Conservation (phyloP, 208 protist species). For the Trypanosoma melophagium region DNA sequence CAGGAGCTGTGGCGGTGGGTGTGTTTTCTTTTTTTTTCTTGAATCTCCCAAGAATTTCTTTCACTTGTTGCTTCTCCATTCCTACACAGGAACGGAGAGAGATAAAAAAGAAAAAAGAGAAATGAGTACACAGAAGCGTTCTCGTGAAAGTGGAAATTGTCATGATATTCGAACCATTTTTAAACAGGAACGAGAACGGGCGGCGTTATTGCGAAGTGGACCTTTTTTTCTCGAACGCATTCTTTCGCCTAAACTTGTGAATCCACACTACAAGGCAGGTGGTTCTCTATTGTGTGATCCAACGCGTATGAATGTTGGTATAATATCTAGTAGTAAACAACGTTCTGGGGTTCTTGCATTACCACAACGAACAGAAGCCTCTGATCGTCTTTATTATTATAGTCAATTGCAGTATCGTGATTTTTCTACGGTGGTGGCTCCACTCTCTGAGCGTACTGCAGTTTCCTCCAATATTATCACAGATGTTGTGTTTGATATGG, state of each 20-base stretch:
- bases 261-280: not conserved
- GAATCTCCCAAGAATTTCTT: no score
- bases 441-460: not conserved
- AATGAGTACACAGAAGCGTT: slow-evolving; percentile 17
- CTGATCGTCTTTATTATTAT: not conserved
- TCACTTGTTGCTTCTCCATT: no score
- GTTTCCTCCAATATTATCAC: not conserved
- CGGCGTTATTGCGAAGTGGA: slow-evolving; percentile 10
- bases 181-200: slow-evolving; percentile 1
- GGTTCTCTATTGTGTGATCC: slow-evolving; percentile 6
- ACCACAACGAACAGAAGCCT: slow-evolving; percentile 11
- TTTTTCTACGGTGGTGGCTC: slow-evolving; percentile 9
- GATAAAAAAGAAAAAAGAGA: not conserved
- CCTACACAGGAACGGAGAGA: no score
- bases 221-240: slow-evolving; percentile 29
- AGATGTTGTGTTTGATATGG: slow-evolving; percentile 34
- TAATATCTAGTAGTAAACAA: not conserved
- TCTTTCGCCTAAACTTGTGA: slow-evolving; percentile 10
- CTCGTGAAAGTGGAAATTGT: slow-evolving; percentile 1
- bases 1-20: no score
- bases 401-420: not conserved
- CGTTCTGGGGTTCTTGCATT: slow-evolving; percentile 3
- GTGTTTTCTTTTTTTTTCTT: not conserved
- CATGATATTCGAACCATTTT: slow-evolving; percentile 20
- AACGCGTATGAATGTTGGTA: slow-evolving; percentile 8